phyloP scores from a whole-genome alignment of 768 basidiomycete genomes.

The Phaeolepiota aurea region DNA sequence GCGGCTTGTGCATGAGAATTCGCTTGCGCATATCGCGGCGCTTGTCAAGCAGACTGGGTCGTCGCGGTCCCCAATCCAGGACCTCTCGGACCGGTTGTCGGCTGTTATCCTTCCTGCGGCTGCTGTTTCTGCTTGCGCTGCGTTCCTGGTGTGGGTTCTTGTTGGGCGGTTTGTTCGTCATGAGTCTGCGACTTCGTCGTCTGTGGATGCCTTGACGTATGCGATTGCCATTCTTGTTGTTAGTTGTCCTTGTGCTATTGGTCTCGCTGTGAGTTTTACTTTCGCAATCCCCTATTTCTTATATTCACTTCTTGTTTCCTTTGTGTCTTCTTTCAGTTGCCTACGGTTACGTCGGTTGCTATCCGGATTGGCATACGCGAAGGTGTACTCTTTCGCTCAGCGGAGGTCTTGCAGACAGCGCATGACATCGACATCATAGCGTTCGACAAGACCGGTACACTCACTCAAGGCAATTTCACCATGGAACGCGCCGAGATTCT shows the following conservation, averaged over 20 bases:
- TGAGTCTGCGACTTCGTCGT: conserved; percentile 77
- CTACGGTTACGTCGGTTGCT: conserved; percentile 14
- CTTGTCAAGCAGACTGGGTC: conserved; percentile 98
- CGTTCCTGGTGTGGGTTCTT: conserved; percentile 79
- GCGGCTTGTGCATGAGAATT: conserved; percentile 93
- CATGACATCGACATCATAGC: conserved; percentile 34
- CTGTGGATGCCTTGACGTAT: conserved; percentile 92
- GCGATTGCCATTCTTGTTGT: conserved; percentile 97
- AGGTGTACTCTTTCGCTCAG: conserved; percentile 25
- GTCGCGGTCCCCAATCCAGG: conserved; percentile 95
- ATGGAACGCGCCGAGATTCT: conserved; percentile 25
- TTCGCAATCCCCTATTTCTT: too few relatives aligned
- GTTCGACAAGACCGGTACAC: conserved; percentile 57
- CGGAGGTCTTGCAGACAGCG: conserved; percentile 33
- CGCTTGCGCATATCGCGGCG: conserved; percentile 91
- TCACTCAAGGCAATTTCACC: conserved; percentile 33
- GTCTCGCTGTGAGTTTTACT: conserved; percentile 33
- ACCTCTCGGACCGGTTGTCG: conserved; percentile 90
- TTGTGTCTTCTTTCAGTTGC: conserved; percentile 39
- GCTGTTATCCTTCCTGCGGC: conserved; percentile 94
- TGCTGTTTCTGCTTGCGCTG: conserved; percentile 70
- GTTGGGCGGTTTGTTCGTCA: conserved; percentile 52
- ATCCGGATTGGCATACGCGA: conserved; percentile 10
- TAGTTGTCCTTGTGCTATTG: conserved; percentile 88
- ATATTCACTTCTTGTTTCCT: conserved; percentile 68